Evolutionary conservation across 768 basidiomycete species (phyloP), one percentile per base, ranked within the genome.

Genomic region (Lentinula boryana): DNA sequence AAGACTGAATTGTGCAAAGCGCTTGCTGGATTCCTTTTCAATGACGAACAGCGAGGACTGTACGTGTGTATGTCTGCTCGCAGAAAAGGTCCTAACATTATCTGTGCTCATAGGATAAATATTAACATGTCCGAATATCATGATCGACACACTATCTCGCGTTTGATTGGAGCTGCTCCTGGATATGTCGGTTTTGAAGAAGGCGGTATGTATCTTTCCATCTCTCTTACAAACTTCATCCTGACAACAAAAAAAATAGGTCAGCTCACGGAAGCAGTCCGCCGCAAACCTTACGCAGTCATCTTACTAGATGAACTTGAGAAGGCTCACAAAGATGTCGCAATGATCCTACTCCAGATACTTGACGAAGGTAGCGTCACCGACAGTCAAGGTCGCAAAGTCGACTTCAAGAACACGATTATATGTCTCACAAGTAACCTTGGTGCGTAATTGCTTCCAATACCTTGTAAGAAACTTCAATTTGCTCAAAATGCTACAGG

Each of bases 91-190:
- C 13, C 40, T 54, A 12, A 54, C 7, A 27, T 51, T 16, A 51
- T 52, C 27, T 62, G 7, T 27, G 27, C 27, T 27, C 9, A 13
- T 18, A 91, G 89, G 58, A 93, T 95, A 64, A 91, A 88, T 62
- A 93, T 96, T 69, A 95, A 97, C 66, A 95, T 96, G 93, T 90
- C 91, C n/a, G 92, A 97, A 82, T 97, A 90, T 67, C 91, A 93
- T 55, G 95, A 95, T 65, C 84, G 94, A 58, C 93, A 98, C 68
- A 93, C 93, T 0, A 88, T 98, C 56, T 92, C 93, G 0, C 81
- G 94, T 4, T 76, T 98, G 23, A 93, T 98, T 56, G 96, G 95
- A 59, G 91, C 93, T 1, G 91, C 94, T 0, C 93, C 95, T 7
- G 95, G 95, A 3, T 96, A 95, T 68, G 87, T 97, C 35, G 96